Evolutionary conservation across 768 basidiomycete genomes (phyloP).

Genomic region (Trametes maxima): DNA sequence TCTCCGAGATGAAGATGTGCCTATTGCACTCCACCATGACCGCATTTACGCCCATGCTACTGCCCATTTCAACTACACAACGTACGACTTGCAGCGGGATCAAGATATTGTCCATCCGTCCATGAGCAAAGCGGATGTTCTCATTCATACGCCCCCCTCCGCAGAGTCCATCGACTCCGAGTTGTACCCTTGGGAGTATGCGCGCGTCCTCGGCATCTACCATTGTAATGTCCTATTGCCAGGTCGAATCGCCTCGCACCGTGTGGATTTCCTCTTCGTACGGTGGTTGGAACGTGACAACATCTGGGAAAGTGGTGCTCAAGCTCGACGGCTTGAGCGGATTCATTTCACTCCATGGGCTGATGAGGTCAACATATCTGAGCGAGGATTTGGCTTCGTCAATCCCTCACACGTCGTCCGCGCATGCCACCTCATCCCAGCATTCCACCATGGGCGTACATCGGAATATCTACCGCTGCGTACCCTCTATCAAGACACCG

Average conservation of each 20-base stretch:
- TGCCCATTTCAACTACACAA: no score
- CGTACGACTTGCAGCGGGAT: no score
- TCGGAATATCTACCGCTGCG: constrained; percentile 4
- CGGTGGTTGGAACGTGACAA: constrained; percentile 39
- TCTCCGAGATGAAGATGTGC: constrained; percentile 12
- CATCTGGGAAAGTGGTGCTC: constrained; percentile 28
- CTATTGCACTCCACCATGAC: constrained; percentile 17
- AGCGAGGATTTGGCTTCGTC: constrained; percentile 46
- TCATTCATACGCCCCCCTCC: neutral
- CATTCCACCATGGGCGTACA: constrained; percentile 34
- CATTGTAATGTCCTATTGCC: no score
- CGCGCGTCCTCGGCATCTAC: constrained; percentile 31
- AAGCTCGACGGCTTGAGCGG: constrained; percentile 34
- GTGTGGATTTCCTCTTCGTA: constrained; percentile 42
- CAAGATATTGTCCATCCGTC: neutral
- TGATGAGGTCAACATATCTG: neutral
- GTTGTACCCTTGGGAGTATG: constrained; percentile 34
- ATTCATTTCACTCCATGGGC: constrained; percentile 36
- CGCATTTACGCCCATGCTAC: constrained; percentile 25
- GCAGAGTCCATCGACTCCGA: neutral
- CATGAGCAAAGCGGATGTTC: neutral
- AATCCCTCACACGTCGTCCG: constrained; percentile 45
- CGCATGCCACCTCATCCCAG: constrained; percentile 46
- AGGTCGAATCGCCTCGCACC: constrained; percentile 15
- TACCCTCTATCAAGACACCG: neutral